Base-by-base conservation (phyloP, 495 filamentous ascomycete genomes). In the Aspergillus steynii region DNA sequence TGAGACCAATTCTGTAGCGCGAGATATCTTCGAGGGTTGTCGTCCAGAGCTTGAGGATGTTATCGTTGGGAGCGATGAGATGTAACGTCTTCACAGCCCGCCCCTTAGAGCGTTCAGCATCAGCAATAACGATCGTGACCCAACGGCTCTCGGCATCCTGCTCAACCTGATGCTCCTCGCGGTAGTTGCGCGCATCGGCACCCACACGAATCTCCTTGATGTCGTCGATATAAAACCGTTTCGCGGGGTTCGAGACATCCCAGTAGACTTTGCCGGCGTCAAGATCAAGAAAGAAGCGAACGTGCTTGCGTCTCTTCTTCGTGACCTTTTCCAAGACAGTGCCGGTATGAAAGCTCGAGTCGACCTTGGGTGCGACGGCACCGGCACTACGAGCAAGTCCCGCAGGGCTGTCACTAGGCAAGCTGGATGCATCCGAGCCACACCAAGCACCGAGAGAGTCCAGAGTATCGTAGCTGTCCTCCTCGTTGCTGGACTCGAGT, bases 171-270 rank as follows among this genome's bases (percentile, higher is more conserved):
- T 89, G 89, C 68, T 96, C 93, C 70, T 96, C 89, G 10, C 90
- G 88, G 65, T 96, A 96, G 64, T 96, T 93, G 50, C 87, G 83
- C 37, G 93, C 92, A 69, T 97, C 91, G n/a, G 85, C 81, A 42
- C 91, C 94, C 42, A 87, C 84, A 55, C 92, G 87, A 49, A 99
- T 91, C 62, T 96, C 91, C 65, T 88, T 88, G 66, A 99, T 93
- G 68, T 99, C 92, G 63, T 99, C 95, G 59, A 99, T 88, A 69
- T 96, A 96, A 64, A 99, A 90, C 20, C 83, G 85, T 62, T 96
- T 97, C 1, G 86, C 82, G 0, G 88, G 84, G 54, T 90, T 90
- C 4, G 83, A 86, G 15, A 85, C 83, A 73, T 96, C 88, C 95
- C 95, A 99, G 34, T 80, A 87, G 37, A 98, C 90, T 71, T 91